These are phyloP conservation scores for Sindora glabra DNA, from an alignment of 306 rosid genomes.

Conservation along the genomic window DNA sequence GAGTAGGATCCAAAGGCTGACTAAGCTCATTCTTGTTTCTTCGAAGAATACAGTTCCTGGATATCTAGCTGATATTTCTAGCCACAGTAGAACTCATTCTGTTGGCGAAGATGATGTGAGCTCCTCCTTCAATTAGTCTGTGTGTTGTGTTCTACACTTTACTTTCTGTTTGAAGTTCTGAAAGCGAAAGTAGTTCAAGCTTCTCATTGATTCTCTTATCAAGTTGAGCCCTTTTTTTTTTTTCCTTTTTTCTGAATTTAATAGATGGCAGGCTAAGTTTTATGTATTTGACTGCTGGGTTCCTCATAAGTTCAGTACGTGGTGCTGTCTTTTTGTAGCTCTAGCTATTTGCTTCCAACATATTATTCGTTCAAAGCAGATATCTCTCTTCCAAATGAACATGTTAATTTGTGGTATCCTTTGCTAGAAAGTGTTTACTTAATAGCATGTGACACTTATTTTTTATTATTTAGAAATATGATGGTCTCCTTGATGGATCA, in stretches of 20 bases:
- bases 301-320: conserved; percentile 1
- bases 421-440: not conserved
- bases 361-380: no score
- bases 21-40: conserved; percentile 96
- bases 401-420: not conserved
- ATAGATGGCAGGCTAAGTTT: not conserved
- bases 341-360: not conserved
- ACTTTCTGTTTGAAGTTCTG: no score
- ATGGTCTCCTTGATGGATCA: conserved; percentile 48
- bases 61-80: conserved; percentile 65
- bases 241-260: no score
- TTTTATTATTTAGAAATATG: conserved; percentile 43
- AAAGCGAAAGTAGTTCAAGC: no score
- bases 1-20: conserved; percentile 99
- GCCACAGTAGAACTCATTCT: conserved; percentile 66
- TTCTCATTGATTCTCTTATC: no score
- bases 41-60: conserved; percentile 89
- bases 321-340: not conserved
- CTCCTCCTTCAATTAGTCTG: conserved; percentile 15
- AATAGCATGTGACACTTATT: not conserved
- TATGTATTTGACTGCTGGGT: not conserved
- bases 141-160: not conserved
- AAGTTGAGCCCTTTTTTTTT: no score
- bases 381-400: not conserved
- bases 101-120: conserved; percentile 90